Evolutionary conservation across 441 rosid genomes (phyloP).

Genomic region (Brassica balearica): DNA sequence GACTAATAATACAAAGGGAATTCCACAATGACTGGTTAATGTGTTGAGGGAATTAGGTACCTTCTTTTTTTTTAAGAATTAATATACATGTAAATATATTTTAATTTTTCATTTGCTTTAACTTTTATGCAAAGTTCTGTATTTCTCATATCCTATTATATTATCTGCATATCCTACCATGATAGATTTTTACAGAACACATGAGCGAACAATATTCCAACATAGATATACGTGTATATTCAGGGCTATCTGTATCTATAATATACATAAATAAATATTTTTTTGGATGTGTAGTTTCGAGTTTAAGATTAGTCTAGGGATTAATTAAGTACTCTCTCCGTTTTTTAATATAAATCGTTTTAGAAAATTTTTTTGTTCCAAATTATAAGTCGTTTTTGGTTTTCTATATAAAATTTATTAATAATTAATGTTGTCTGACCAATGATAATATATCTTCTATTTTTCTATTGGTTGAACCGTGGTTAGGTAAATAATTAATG

Average conservation of each 20-base stretch:
- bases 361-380: too few species aligned
- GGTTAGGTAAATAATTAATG: too few species aligned
- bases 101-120: slow-evolving; percentile 12
- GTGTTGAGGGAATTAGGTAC: slow-evolving; percentile 43
- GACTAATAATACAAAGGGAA: slow-evolving; percentile 39
- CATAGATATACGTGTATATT: slow-evolving; percentile 45
- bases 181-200: slow-evolving; percentile 30
- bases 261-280: background rate
- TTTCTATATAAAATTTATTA: too few species aligned
- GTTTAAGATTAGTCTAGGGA: background rate
- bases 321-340: background rate
- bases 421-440: too few species aligned
- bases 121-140: slow-evolving; percentile 41
- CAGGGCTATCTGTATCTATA: slow-evolving; percentile 25
- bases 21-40: slow-evolving; percentile 42
- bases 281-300: background rate
- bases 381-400: too few species aligned
- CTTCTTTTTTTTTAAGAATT: slow-evolving; percentile 29
- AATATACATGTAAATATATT: background rate
- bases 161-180: slow-evolving; percentile 43
- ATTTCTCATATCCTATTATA: slow-evolving; percentile 37
- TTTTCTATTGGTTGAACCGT: too few species aligned
- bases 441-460: too few species aligned
- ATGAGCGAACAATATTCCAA: slow-evolving; percentile 35
- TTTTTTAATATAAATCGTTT: too few species aligned